Evolutionary conservation across 495 filamentous ascomycete genomes (phyloP), one percentile per base, ranked within the genome.

Genomic region (Lophiotrema nucula): DNA sequence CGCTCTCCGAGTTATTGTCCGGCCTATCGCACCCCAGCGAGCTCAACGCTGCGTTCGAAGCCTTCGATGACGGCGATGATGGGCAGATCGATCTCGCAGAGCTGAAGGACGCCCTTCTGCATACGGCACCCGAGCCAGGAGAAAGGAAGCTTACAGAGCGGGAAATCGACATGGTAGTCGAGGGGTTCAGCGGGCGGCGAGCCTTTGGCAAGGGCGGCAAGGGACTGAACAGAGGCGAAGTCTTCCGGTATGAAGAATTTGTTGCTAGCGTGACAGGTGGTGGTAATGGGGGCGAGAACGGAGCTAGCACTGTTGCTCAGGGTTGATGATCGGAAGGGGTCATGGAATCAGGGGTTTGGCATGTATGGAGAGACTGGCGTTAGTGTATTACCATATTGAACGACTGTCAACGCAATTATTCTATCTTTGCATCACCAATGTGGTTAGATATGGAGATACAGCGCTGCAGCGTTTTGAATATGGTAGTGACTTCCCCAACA

Each of bases 61-160:
- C 95, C 0, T 98, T 98, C 62, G 93, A 98, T 65, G 88, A 95
- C 59, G 89, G 95, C 61, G 93, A 98, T 70, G 90, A 88, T 65
- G 93, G 95, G 6, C 90, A 96, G 69, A 82, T 97, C 26, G 90
- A 97, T 66, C 76, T 93, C 16, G 78, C 71, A 1, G 92, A 96
- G 70, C 74, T 98, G 44, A 81, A 87, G 31, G 88, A 92, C 62
- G 89, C 92, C 2, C 69, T 98, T 44, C 67, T 96, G 44, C 80
- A 92, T 61, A 95, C 91, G 5, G 81, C 82, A 11, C 88, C 88
- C 1, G 90, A 92, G 57, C 76, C 80, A 0, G 92, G 85, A 31
- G 87, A 87, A 62, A 68, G 70, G 44, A 76, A 69, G 39, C 71
- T 96, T 69, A 88, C 82, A 1, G 84, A 87, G 45, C 69, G 79